Conservation (phyloP, 768 basidiomycete species). For the Auriscalpium vulgare region DNA sequence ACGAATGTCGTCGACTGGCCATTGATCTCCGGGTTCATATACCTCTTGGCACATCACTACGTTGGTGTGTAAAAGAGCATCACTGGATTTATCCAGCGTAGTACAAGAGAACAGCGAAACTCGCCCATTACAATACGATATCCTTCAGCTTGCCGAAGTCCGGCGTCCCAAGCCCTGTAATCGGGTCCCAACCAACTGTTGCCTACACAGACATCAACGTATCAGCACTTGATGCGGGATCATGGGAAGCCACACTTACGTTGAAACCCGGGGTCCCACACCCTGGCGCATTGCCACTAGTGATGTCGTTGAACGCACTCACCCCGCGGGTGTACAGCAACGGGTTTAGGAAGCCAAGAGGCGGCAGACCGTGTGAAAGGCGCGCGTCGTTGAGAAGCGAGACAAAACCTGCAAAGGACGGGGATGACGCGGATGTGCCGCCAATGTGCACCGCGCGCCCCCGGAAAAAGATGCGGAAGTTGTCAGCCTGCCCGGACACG, state of each 20-base stretch:
- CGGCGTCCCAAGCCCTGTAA: conserved; percentile 50
- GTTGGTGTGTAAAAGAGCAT: too few species aligned
- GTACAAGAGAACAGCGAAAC: too few species aligned
- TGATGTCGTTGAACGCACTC: conserved; percentile 50
- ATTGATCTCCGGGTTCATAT: too few species aligned
- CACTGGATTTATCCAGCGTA: too few species aligned
- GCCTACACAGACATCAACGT: conserved; percentile 23
- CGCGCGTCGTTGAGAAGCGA: conserved; percentile 45
- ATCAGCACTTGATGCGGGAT: not conserved
- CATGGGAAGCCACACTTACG: conserved; percentile 29
- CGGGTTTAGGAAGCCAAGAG: conserved; percentile 66
- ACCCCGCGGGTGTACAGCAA: conserved; percentile 40
- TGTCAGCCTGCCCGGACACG: conserved; percentile 43
- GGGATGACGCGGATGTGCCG: conserved; percentile 55
- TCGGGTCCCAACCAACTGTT: conserved; percentile 51
- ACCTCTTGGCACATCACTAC: too few species aligned
- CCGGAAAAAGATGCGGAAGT: conserved; percentile 35
- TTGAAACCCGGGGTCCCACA: conserved; percentile 65
- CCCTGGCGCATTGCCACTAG: conserved; percentile 44
- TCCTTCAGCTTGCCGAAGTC: conserved; percentile 39
- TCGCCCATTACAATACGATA: conserved; percentile 19
- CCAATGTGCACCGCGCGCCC: conserved; percentile 29
- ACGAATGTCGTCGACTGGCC: too few species aligned
- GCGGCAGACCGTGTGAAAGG: conserved; percentile 28
- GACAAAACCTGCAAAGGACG: conserved; percentile 47